phyloP scores from a whole-genome alignment of 805 yeast species.

The Isabelozyma rhagii region DNA sequence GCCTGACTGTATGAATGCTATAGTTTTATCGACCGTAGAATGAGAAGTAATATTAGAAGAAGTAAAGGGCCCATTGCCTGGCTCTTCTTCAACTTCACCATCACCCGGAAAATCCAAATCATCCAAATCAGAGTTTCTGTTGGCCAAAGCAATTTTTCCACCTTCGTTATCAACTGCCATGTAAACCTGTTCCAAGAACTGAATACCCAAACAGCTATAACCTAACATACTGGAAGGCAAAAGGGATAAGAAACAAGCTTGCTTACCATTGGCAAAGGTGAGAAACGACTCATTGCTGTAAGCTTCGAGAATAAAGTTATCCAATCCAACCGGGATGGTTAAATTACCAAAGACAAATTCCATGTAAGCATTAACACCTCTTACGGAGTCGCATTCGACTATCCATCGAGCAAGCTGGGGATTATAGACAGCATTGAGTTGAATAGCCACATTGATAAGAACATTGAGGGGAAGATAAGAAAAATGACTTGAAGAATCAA shows the following conservation, averaged over 20 bases:
- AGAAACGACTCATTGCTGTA: conserved; percentile 31
- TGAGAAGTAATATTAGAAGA: not conserved
- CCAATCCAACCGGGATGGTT: conserved; percentile 47
- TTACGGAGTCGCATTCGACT: conserved; percentile 53
- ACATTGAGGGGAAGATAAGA: conserved; percentile 53
- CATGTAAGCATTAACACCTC: conserved; percentile 46
- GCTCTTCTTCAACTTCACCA: not conserved
- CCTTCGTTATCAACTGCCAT: conserved; percentile 65
- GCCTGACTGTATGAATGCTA: conserved; percentile 36
- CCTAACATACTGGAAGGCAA: conserved; percentile 49
- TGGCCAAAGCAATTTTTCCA: conserved; percentile 53
- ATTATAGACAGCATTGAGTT: conserved; percentile 63
- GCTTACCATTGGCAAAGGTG: conserved; percentile 49
- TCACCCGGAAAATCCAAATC: conserved; percentile 5
- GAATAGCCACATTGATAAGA: conserved; percentile 62
- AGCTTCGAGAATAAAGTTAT: conserved; percentile 43
- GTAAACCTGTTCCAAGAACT: conserved; percentile 52
- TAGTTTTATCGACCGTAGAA: conserved; percentile 4
- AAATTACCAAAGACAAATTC: conserved; percentile 53
- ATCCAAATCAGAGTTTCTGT: conserved; percentile 28
- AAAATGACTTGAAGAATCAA: conserved; percentile 53
- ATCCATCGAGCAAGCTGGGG: conserved; percentile 51
- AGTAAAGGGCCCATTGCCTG: not conserved
- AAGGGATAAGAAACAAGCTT: conserved; percentile 56
- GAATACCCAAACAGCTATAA: conserved; percentile 53